These are phyloP conservation scores for Yamadazyma mexicana DNA, from an alignment of 1,139 yeast species.

Conservation along the genomic window DNA sequence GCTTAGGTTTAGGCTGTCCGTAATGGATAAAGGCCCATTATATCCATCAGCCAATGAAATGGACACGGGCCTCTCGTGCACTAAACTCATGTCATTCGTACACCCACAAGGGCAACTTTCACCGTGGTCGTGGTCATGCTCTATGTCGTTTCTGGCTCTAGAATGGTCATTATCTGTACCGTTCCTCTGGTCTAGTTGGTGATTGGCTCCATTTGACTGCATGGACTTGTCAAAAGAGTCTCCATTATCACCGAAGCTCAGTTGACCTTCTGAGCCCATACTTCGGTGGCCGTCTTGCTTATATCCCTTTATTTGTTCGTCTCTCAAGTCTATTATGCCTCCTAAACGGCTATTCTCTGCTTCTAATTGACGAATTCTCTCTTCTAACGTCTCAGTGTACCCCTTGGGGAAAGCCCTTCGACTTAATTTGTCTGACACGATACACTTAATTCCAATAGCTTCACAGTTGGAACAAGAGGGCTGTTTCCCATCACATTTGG, in stretches of 20 bases:
- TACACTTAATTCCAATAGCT: conserved; percentile 44
- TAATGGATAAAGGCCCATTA: conserved; percentile 27
- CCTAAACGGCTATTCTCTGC: conserved; percentile 43
- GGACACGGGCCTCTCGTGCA: conserved; percentile 64
- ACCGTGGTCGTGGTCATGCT: conserved; percentile 31
- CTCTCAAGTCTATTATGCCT: conserved; percentile 57
- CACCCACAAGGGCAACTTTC: conserved; percentile 61
- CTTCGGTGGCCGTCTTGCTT: conserved; percentile 14
- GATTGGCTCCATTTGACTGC: too few species aligned
- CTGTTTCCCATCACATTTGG: conserved; percentile 67
- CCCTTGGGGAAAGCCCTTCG: conserved; percentile 52
- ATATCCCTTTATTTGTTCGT: conserved; percentile 51
- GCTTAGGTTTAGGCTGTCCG: conserved; percentile 43
- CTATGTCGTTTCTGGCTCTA: not conserved
- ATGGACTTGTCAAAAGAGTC: too few species aligned
- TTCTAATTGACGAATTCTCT: conserved; percentile 45
- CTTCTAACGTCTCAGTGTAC: conserved; percentile 49
- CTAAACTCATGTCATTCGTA: conserved; percentile 48
- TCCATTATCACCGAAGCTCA: too few species aligned
- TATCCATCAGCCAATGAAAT: conserved; percentile 48
- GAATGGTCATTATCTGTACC: not conserved
- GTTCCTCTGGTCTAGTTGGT: too few species aligned
- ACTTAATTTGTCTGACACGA: conserved; percentile 45
- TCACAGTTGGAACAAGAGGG: conserved; percentile 48
- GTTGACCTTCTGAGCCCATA: too few species aligned